Evolutionary conservation across 2,329 filamentous ascomycete genomes (phyloP).

Genomic region (Metarhizium guizhouense): DNA sequence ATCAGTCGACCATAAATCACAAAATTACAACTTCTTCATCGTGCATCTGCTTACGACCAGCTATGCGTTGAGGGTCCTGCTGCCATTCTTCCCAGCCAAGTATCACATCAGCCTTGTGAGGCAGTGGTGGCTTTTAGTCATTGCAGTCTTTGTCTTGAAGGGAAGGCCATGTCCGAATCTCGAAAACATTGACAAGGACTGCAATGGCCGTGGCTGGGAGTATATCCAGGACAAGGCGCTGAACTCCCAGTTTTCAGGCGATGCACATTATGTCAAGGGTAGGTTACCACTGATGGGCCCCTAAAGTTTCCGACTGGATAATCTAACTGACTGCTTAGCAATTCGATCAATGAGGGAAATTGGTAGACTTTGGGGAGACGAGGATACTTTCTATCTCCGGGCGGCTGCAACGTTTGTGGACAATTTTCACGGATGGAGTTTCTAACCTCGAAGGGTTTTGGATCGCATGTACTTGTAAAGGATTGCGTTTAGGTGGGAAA

Average conservation of each 20-base stretch:
- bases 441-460: slow-evolving; percentile 15
- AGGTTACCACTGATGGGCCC: slow-evolving; percentile 8
- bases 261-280: slow-evolving; percentile 84
- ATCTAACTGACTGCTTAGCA: slow-evolving; percentile 28
- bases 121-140: slow-evolving; percentile 82
- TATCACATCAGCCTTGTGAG: slow-evolving; percentile 67
- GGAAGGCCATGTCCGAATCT: slow-evolving; percentile 62
- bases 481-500: not conserved
- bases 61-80: slow-evolving; percentile 77
- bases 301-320: not conserved
- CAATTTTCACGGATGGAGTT: slow-evolving; percentile 61
- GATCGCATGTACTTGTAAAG: slow-evolving; percentile 1
- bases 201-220: slow-evolving; percentile 64
- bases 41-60: slow-evolving; percentile 76
- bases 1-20: slow-evolving; percentile 45
- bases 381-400: slow-evolving; percentile 54
- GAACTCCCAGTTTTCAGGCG: slow-evolving; percentile 55
- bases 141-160: slow-evolving; percentile 70
- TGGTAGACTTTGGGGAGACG: slow-evolving; percentile 65
- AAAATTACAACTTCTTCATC: slow-evolving; percentile 74
- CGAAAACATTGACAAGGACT: slow-evolving; percentile 50
- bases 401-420: slow-evolving; percentile 65
- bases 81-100: slow-evolving; percentile 65
- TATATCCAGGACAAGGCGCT: slow-evolving; percentile 66
- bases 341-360: slow-evolving; percentile 68